phyloP scores from a whole-genome alignment of 345 rosid species.

The Eutrema heterophyllum region DNA sequence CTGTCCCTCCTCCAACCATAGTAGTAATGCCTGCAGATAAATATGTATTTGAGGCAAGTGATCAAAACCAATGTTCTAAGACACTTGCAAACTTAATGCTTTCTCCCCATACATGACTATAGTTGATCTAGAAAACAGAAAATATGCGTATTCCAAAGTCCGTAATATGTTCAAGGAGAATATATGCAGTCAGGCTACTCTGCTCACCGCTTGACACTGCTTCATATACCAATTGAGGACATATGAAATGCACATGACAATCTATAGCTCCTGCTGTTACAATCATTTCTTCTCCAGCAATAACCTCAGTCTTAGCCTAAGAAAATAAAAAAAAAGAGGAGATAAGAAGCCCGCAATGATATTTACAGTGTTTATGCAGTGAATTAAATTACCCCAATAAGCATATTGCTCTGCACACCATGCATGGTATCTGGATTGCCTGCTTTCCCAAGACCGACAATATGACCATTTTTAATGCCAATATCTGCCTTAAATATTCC shows the following conservation, averaged over 20 bases:
- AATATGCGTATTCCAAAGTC: neutral
- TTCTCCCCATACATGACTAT: neutral
- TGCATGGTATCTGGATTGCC: slow-evolving; percentile 92
- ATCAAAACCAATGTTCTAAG: neutral
- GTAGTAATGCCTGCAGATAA: slow-evolving; percentile 74
- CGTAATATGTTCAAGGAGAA: neutral
- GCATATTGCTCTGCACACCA: slow-evolving; percentile 48
- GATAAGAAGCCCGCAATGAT: neutral
- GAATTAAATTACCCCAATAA: slow-evolving; percentile 62
- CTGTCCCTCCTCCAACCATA: slow-evolving; percentile 95
- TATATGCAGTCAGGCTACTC: slow-evolving; percentile 8
- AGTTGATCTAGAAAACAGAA: neutral
- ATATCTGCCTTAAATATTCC: slow-evolving; percentile 92
- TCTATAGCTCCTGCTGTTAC: slow-evolving; percentile 95
- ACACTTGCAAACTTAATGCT: neutral
- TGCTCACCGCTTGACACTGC: slow-evolving; percentile 95
- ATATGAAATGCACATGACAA: slow-evolving; percentile 95
- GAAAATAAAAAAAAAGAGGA: slow-evolving; percentile 19
- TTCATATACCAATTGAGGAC: slow-evolving; percentile 87
- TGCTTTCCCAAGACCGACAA: slow-evolving; percentile 73
- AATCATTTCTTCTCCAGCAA: slow-evolving; percentile 92
- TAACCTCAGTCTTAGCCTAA: slow-evolving; percentile 81
- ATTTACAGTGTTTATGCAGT: neutral
- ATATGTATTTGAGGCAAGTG: neutral
- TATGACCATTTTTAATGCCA: slow-evolving; percentile 68